These are phyloP conservation scores for Cutaneotrichosporon dermatis DNA, from an alignment of 1,284 basidiomycete species.

Conservation along the genomic window DNA sequence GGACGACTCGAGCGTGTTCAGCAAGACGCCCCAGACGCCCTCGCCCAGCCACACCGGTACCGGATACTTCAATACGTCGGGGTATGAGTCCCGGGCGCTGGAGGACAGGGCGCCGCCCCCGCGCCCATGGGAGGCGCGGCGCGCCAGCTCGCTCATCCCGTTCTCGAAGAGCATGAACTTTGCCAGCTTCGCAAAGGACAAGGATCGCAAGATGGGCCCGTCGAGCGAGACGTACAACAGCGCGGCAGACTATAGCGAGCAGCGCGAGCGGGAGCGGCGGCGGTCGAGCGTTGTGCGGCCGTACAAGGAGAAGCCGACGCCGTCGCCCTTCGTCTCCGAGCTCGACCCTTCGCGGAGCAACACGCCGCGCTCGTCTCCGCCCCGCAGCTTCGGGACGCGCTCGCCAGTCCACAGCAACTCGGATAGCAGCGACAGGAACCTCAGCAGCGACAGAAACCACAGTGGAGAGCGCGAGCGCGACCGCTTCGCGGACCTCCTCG, in stretches of 20 bases:
- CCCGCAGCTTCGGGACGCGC: conserved; percentile 1
- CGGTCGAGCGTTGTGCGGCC: conserved; percentile 23
- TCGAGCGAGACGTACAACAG: conserved; percentile 37
- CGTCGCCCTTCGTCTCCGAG: conserved; percentile 20
- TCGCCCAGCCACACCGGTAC: neutral
- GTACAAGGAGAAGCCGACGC: conserved; percentile 18
- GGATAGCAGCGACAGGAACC: neutral
- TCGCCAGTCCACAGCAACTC: conserved; percentile 2
- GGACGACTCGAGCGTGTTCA: neutral
- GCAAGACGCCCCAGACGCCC: neutral
- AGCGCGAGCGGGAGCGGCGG: conserved; percentile 12
- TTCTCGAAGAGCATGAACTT: conserved; percentile 21
- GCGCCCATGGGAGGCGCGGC: conserved; percentile 18
- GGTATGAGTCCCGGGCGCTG: neutral
- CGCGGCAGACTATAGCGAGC: no score
- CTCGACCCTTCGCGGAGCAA: conserved; percentile 5
- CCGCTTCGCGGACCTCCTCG: no score
- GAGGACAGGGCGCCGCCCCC: conserved; percentile 9
- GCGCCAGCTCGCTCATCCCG: conserved; percentile 30
- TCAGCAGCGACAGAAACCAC: no score
- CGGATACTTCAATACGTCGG: no score
- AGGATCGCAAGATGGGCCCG: conserved; percentile 17
- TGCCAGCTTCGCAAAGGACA: conserved; percentile 1
- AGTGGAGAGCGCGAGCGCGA: no score
- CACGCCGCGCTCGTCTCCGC: neutral